Evolutionary conservation across 106 monocot species (phyloP).

Genomic region (Alisma plantagoaquatica): DNA sequence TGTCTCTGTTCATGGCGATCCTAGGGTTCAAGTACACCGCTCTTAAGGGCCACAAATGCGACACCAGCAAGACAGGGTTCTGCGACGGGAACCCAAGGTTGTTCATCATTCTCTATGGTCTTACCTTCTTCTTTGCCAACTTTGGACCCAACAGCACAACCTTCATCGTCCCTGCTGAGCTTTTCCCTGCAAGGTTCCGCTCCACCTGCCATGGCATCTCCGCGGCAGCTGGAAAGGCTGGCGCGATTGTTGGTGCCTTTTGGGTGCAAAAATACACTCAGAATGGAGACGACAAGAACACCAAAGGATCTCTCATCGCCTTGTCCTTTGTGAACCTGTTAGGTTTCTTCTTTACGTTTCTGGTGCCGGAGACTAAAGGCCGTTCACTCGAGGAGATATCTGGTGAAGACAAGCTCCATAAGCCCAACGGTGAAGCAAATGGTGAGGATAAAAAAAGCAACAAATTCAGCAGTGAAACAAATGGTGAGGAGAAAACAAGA

Average conservation of each 20-base stretch:
- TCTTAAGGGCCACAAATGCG: too few species aligned
- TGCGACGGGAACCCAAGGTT: neutral
- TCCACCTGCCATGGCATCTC: conserved; percentile 9
- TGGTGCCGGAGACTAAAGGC: neutral
- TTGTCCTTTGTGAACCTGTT: neutral
- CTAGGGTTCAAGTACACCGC: conserved; percentile 2
- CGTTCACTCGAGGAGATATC: too few species aligned
- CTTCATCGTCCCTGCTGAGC: conserved; percentile 11
- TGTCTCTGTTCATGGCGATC: conserved; percentile 4
- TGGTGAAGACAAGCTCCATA: too few species aligned
- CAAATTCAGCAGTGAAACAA: too few species aligned
- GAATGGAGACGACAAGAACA: neutral
- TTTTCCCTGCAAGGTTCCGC: too few species aligned
- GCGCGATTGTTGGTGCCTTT: conserved; percentile 8
- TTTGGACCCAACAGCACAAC: conserved; percentile 5
- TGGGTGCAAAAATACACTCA: conserved; percentile 6
- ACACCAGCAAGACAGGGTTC: too few species aligned
- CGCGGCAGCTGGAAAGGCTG: conserved; percentile 10
- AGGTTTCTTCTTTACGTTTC: neutral
- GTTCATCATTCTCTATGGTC: neutral
- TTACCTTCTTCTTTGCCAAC: conserved; percentile 8
- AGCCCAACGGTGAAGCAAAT: too few species aligned
- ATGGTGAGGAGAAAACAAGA: too few species aligned
- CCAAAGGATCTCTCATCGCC: neutral
- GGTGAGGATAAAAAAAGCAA: too few species aligned